Percentiles rank a stretch among this genome's conserved stretches.
phyloP scores from a whole-genome alignment of 1,284 basidiomycete species.

The Acaromyces ingoldii region DNA sequence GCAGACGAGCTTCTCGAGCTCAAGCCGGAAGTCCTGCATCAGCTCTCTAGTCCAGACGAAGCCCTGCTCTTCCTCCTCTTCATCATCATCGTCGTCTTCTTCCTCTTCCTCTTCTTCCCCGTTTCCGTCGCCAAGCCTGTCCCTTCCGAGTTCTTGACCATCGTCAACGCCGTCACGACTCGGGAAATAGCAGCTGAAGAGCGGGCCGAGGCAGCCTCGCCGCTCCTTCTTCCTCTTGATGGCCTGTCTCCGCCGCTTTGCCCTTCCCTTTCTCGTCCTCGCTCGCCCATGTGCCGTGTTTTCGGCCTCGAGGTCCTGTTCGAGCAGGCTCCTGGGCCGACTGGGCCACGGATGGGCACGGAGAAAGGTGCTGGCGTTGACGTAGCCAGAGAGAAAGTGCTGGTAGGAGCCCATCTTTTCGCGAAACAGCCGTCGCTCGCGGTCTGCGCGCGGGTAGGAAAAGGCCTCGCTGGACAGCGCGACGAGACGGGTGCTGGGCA shows the following conservation, averaged over 20 bases:
- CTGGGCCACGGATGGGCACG: conserved; percentile 82
- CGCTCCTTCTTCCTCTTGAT: not conserved
- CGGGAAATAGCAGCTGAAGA: not conserved
- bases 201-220: not conserved
- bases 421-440: conserved; percentile 59
- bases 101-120: not conserved
- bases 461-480: conserved; percentile 61
- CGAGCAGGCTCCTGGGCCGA: conserved; percentile 60
- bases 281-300: conserved; percentile 53
- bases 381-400: conserved; percentile 75
- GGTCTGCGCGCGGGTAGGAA: conserved; percentile 40
- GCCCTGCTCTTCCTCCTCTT: conserved; percentile 11
- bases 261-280: not conserved
- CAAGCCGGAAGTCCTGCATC: conserved; percentile 74
- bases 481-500: conserved; percentile 78
- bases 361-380: conserved; percentile 80
- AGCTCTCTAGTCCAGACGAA: conserved; percentile 76
- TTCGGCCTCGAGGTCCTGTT: conserved; percentile 71
- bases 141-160: not conserved
- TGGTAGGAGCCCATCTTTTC: conserved; percentile 88
- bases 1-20: conserved; percentile 68
- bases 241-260: not conserved
- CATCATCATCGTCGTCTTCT: not conserved
- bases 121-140: not conserved
- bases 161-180: not conserved